phyloP scores from a whole-genome alignment of 495 filamentous ascomycete species.

The Aspergillus ellipticus region DNA sequence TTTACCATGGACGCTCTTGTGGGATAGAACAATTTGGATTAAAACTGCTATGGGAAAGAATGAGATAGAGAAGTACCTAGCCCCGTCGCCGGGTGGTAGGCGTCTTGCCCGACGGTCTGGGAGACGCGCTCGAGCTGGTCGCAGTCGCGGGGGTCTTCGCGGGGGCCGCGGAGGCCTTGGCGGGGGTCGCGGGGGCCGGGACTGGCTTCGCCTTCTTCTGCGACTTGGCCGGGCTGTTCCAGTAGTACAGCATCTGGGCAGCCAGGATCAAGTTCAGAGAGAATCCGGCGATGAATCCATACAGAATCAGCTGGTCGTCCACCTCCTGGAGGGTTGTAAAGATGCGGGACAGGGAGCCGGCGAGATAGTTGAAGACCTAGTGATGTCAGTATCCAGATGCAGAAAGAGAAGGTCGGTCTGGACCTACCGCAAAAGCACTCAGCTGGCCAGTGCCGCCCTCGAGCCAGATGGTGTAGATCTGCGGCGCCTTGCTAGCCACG shows the following conservation, averaged over 20 bases:
- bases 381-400: conserved; percentile 6
- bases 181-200: conserved; percentile 22
- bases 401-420: too few relatives aligned
- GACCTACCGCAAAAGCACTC: conserved; percentile 88
- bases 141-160: conserved; percentile 18
- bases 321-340: conserved; percentile 97
- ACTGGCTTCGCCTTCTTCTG: conserved; percentile 39
- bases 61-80: conserved; percentile 22
- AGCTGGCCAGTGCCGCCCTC: conserved; percentile 90
- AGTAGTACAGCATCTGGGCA: conserved; percentile 92
- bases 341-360: conserved; percentile 85
- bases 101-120: conserved; percentile 30
- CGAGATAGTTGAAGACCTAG: conserved; percentile 96
- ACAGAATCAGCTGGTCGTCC: conserved; percentile 89
- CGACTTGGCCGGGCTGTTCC: conserved; percentile 62
- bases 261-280: conserved; percentile 82
- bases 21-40: not conserved
- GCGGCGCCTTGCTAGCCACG: conserved; percentile 85
- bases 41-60: conserved; percentile 13
- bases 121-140: conserved; percentile 30
- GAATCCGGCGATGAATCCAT: conserved; percentile 87
- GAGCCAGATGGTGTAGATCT: conserved; percentile 79
- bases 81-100: conserved; percentile 51
- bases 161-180: conserved; percentile 25
- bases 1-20: conserved; percentile 6